Evolutionary conservation across 306 rosid genomes (phyloP).

Genomic region (Medicago truncatula): DNA sequence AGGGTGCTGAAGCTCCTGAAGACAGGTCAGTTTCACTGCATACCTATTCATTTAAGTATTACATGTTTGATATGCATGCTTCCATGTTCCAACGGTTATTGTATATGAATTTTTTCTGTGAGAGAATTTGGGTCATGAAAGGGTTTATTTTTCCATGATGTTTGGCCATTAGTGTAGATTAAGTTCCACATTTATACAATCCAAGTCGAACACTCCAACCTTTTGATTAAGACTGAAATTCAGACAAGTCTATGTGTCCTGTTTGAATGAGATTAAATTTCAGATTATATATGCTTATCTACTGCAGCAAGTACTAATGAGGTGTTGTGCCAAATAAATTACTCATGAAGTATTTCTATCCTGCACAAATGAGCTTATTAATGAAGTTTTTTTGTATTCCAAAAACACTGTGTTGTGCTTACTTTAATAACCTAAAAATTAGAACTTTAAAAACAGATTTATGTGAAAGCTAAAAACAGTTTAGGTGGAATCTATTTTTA

Average conservation of each 20-base stretch:
- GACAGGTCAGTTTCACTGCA: conserved; percentile 61
- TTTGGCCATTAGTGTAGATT: conserved; percentile 30
- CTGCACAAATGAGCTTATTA: conserved; percentile 12
- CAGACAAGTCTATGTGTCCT: not conserved
- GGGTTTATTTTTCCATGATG: conserved; percentile 27
- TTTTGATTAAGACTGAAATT: conserved; percentile 24
- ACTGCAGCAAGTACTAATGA: conserved; percentile 2
- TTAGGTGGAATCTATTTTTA: not conserved
- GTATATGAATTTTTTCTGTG: not conserved
- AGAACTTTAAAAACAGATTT: not conserved
- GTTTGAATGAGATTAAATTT: conserved; percentile 22
- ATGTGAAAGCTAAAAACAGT: not conserved
- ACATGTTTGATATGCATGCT: conserved; percentile 29
- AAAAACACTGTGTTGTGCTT: not conserved
- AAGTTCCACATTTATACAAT: not conserved
- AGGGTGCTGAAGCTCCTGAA: conserved; percentile 91
- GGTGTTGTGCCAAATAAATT: not conserved
- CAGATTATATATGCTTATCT: conserved; percentile 20
- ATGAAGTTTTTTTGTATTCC: not conserved
- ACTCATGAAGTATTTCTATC: not conserved
- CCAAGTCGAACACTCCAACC: conserved; percentile 26
- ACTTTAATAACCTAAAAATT: not conserved
- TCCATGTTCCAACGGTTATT: not conserved
- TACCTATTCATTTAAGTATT: conserved; percentile 10
- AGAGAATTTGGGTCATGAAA: conserved; percentile 23